A percentile compares a stretch with the other conserved stretches of the same genome.
phyloP scores from a whole-genome alignment of 345 rosid species.

The Erucastrum elatum region DNA sequence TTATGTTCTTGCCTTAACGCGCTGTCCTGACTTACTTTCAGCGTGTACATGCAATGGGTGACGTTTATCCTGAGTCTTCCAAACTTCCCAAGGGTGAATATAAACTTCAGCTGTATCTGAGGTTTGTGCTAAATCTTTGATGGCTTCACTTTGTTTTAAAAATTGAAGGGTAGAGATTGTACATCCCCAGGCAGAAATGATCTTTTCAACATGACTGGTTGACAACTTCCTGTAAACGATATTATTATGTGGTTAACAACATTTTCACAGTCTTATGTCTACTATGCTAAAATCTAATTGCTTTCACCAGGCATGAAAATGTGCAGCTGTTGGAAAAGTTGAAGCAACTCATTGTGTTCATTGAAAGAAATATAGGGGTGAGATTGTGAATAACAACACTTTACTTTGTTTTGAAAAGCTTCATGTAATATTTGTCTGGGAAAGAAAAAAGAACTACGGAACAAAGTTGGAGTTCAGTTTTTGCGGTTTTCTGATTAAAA shows the following conservation, averaged over 20 bases:
- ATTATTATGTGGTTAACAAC: background rate
- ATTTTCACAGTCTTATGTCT: constrained; percentile 3
- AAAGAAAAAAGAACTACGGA: background rate
- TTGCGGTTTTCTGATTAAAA: constrained; percentile 6
- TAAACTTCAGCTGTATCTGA: constrained; percentile 68
- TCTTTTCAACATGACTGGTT: background rate
- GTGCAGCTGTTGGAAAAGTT: constrained; percentile 80
- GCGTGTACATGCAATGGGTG: constrained; percentile 90
- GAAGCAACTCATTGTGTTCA: constrained; percentile 83
- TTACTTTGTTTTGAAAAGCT: constrained; percentile 4
- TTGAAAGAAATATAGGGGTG: constrained; percentile 90
- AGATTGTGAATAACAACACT: constrained; percentile 17
- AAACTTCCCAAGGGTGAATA: constrained; percentile 97
- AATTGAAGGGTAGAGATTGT: constrained; percentile 14
- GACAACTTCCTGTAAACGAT: background rate
- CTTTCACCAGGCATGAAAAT: constrained; percentile 83
- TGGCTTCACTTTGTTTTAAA: constrained; percentile 10
- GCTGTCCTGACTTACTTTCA: constrained; percentile 34
- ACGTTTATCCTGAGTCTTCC: constrained; percentile 73
- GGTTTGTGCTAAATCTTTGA: constrained; percentile 48
- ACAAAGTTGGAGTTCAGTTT: constrained; percentile 4
- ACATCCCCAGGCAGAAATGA: constrained; percentile 9
- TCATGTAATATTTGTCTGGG: background rate
- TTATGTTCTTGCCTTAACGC: constrained; percentile 21
- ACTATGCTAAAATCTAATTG: constrained; percentile 27